A percentile compares a stretch with the other conserved stretches of the same genome.
Evolutionary conservation across 2,329 filamentous ascomycete species (phyloP).

Genomic region (Exophiala oligosperma): DNA sequence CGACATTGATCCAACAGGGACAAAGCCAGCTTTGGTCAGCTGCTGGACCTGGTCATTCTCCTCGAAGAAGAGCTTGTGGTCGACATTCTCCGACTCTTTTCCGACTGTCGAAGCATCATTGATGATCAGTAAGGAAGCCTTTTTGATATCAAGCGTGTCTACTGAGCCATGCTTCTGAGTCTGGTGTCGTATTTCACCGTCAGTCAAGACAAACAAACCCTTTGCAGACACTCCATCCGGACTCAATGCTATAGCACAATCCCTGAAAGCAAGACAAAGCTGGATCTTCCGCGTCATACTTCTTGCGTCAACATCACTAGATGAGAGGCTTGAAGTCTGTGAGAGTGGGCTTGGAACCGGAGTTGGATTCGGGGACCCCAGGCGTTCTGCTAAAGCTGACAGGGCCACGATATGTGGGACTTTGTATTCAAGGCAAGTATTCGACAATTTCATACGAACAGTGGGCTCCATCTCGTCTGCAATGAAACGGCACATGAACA

Average conservation of each 20-base stretch:
- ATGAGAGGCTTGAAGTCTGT: constrained; percentile 23
- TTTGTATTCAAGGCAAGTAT: constrained; percentile 83
- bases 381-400: constrained; percentile 67
- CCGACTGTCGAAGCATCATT: constrained; percentile 64
- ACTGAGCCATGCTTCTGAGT: constrained; percentile 65
- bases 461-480: constrained; percentile 93
- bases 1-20: constrained; percentile 83
- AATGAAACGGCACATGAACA: constrained; percentile 85
- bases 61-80: constrained; percentile 33
- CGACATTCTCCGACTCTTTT: constrained; percentile 31
- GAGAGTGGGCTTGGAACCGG: constrained; percentile 57
- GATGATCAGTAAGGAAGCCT: constrained; percentile 78
- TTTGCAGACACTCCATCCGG: constrained; percentile 75
- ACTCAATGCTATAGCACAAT: constrained; percentile 82
- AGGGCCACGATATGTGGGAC: constrained; percentile 80
- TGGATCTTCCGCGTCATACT: constrained; percentile 52
- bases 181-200: constrained; percentile 69
- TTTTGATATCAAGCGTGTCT: constrained; percentile 68
- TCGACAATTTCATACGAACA: constrained; percentile 82
- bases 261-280: constrained; percentile 65
- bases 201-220: constrained; percentile 73
- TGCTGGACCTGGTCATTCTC: constrained; percentile 48
- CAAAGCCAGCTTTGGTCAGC: constrained; percentile 68
- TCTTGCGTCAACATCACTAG: constrained; percentile 16
- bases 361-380: constrained; percentile 66